Evolutionary conservation across 495 filamentous ascomycete genomes (phyloP), one percentile per base, ranked within the genome.

Genomic region (Copromyces sp.): DNA sequence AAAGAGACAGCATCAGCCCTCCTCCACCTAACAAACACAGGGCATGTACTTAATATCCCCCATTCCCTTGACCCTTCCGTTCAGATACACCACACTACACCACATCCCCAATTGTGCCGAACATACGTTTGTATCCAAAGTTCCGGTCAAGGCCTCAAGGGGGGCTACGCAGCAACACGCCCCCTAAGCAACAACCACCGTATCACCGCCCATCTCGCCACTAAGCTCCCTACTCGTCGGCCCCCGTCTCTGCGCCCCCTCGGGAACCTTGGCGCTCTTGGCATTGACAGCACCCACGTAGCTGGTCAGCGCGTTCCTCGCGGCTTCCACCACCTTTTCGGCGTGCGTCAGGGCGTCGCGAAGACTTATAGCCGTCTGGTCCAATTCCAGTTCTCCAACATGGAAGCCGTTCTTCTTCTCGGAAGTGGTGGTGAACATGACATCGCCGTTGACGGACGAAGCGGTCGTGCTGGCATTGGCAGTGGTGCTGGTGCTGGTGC

Each of bases 121-220:
- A 24, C 24, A 24, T 24, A 24, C 24, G 24, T 24, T 24, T 24
- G 24, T 24, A 24, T 24, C 24, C 24, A 24, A 24, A 24, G 9
- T 39, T 9, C 39, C 7, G 39, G 39, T 42, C 41, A 42, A 8
- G 41, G 41, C 11, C 0, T 42, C 40, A 42, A 7, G 40, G 41
- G 40, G 41, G 14, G 0, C 24, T 44, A 44, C 0, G 0, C 0
- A 44, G 42, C 16, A 3, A 71, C 38, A 37, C n/a, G 17, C 68
- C 12, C 3, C 16, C 40, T 40, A 72, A 68, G n/a, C 45, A 9
- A 68, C 20, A 70, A 72, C 69, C 24, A 70, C 59, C 71, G 85
- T 87, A 84, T 87, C 85, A 45, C 85, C 85, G 74, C 84, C 83
- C 85, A 86, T 86, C 82, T 86, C 85, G 45, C 85, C 86, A 73